phyloP scores from a whole-genome alignment of 768 basidiomycete species.

The Infundibulicybe gibba region DNA sequence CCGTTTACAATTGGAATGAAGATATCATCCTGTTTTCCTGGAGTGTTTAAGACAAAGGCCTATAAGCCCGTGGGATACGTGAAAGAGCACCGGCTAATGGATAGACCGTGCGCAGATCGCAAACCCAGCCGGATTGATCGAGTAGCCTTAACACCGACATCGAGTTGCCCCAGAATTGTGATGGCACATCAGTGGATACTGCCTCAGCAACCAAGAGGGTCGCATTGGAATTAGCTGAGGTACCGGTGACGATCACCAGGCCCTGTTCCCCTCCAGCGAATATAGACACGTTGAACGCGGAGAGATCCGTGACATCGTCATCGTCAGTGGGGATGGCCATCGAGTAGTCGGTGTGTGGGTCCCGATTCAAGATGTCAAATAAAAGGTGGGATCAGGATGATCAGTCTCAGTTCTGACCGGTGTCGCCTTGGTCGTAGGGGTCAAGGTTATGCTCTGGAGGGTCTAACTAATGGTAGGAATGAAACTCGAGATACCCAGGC shows the following conservation, averaged over 20 bases:
- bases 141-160: conserved; percentile 57
- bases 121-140: conserved; percentile 66
- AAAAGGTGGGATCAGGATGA: no score
- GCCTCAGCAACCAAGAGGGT: conserved; percentile 9
- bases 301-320: conserved; percentile 61
- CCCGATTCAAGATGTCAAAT: no score
- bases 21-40: conserved; percentile 62
- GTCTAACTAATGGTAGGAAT: no score
- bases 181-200: conserved; percentile 6
- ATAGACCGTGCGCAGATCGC: conserved; percentile 69
- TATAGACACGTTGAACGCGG: conserved; percentile 52
- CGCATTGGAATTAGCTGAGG: conserved; percentile 33
- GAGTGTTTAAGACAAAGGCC: conserved; percentile 73
- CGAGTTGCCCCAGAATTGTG: conserved; percentile 19
- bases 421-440: no score
- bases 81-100: conserved; percentile 73
- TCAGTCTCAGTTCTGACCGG: no score
- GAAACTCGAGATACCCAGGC: no score
- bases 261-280: conserved; percentile 55
- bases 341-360: conserved; percentile 13
- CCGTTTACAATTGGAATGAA: conserved; percentile 70
- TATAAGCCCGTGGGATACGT: conserved; percentile 56
- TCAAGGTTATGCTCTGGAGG: no score
- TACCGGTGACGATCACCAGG: conserved; percentile 48
- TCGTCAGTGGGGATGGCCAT: conserved; percentile 50